Evolutionary conservation across 1,139 yeast genomes (phyloP).

Genomic region (Taiozyma sp.): DNA sequence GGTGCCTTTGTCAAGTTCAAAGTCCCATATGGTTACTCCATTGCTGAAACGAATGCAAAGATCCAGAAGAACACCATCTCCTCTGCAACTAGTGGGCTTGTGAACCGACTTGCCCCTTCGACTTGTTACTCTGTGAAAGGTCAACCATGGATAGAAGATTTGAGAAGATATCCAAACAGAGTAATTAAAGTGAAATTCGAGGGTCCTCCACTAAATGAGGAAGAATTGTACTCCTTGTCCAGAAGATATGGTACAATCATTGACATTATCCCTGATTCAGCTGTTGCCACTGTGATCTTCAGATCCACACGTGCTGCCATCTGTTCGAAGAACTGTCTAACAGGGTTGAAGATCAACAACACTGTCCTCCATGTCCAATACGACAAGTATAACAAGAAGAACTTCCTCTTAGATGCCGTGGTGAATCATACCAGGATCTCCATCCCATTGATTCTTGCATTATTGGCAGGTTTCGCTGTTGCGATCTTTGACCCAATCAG

Average conservation of each 20-base stretch:
- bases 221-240: constrained; percentile 73
- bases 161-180: constrained; percentile 66
- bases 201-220: constrained; percentile 74
- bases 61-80: constrained; percentile 44
- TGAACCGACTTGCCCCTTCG: constrained; percentile 36
- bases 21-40: constrained; percentile 45
- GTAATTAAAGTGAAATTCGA: constrained; percentile 63
- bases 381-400: constrained; percentile 47
- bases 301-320: constrained; percentile 61
- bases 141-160: constrained; percentile 93
- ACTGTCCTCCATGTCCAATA: constrained; percentile 73
- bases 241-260: constrained; percentile 82
- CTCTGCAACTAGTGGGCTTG: constrained; percentile 26
- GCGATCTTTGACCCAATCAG: constrained; percentile 89
- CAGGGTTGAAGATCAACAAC: constrained; percentile 59
- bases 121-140: constrained; percentile 76
- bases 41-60: constrained; percentile 44
- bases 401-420: constrained; percentile 48
- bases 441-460: constrained; percentile 43
- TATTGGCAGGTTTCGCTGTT: constrained; percentile 74
- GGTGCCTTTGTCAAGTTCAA: constrained; percentile 84
- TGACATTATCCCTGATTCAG: constrained; percentile 60
- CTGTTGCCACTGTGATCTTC: constrained; percentile 45
- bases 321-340: constrained; percentile 85
- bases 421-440: constrained; percentile 79